Evolutionary conservation across 2,329 filamentous ascomycete genomes (phyloP).

Genomic region (Aspergillus terreus): DNA sequence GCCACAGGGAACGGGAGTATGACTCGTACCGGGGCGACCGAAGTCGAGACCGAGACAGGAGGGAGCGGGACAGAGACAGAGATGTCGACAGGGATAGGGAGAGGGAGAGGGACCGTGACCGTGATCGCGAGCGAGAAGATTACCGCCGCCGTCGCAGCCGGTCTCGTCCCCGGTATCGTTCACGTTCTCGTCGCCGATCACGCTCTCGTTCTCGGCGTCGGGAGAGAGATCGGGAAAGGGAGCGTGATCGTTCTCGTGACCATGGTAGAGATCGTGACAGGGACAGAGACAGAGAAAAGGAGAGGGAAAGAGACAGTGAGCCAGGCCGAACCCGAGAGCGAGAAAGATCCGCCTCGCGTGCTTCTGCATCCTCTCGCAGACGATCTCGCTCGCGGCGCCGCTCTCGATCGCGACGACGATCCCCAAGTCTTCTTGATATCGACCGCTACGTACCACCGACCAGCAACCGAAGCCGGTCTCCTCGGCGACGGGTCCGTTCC

Average conservation of each 20-base stretch:
- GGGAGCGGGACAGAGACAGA: conserved; percentile 8
- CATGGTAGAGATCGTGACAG: conserved; percentile 11
- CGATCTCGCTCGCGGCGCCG: conserved; percentile 32
- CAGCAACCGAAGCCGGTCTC: conserved; percentile 39
- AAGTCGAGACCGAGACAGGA: conserved; percentile 7
- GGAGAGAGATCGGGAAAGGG: conserved; percentile 4
- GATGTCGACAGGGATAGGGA: conserved; percentile 10
- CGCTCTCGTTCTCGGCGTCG: conserved; percentile 15
- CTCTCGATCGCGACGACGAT: conserved; percentile 25
- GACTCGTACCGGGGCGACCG: conserved; percentile 5
- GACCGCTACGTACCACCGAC: conserved; percentile 43
- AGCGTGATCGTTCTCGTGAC: conserved; percentile 5
- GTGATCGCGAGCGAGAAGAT: conserved; percentile 12
- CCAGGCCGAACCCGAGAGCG: conserved; percentile 9
- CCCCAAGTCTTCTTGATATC: conserved; percentile 36
- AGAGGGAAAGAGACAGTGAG: conserved; percentile 10
- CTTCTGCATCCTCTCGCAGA: conserved; percentile 17
- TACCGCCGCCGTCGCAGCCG: conserved; percentile 18
- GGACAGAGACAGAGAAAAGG: conserved; percentile 11
- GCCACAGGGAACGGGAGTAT: conserved; percentile 12
- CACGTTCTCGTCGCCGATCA: conserved; percentile 15
- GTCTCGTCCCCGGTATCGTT: conserved; percentile 10
- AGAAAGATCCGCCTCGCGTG: conserved; percentile 18
- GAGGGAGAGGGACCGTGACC: conserved; percentile 10
- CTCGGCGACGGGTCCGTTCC: conserved; percentile 36